These are phyloP conservation scores for Starmerella gropengiesseri DNA, from an alignment of 805 yeast species.

Conservation along the genomic window DNA sequence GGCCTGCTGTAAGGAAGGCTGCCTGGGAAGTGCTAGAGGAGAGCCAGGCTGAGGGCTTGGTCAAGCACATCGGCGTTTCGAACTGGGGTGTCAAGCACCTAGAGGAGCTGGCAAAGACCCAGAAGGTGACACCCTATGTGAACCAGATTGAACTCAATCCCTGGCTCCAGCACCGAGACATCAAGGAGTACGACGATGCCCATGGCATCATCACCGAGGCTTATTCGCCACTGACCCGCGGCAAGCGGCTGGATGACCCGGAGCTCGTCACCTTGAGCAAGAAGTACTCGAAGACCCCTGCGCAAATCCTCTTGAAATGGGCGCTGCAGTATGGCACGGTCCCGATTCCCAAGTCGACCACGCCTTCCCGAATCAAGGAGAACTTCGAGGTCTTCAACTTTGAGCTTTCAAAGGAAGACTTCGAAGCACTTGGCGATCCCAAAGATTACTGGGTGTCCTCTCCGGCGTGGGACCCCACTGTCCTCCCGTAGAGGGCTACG, in stretches of 20 bases:
- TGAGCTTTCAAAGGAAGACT: constrained; percentile 26
- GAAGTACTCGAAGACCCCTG: constrained; percentile 34
- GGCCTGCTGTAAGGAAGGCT: constrained; percentile 32
- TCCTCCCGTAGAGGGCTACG: constrained; percentile 1
- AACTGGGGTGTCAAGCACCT: constrained; percentile 54
- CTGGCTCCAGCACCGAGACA: constrained; percentile 57
- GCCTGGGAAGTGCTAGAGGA: constrained; percentile 50
- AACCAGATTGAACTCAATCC: constrained; percentile 79
- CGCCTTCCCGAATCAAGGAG: constrained; percentile 44
- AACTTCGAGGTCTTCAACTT: constrained; percentile 45
- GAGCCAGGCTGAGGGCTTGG: constrained; percentile 39
- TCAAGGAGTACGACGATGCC: constrained; percentile 48
- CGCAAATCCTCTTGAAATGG: constrained; percentile 42
- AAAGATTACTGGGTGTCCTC: constrained; percentile 26
- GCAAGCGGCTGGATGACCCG: constrained; percentile 38
- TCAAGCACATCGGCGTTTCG: constrained; percentile 51
- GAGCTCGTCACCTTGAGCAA: constrained; percentile 29
- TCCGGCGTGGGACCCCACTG: constrained; percentile 30
- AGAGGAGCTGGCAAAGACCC: constrained; percentile 34
- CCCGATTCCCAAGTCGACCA: constrained; percentile 65
- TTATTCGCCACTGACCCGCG: constrained; percentile 65
- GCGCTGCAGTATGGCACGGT: constrained; percentile 40
- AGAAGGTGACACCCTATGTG: constrained; percentile 50
- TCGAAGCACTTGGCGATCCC: constrained; percentile 25
- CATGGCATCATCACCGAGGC: constrained; percentile 57